Evolutionary conservation across 768 basidiomycete genomes (phyloP).

Genomic region (Suillus subalutaceus): DNA sequence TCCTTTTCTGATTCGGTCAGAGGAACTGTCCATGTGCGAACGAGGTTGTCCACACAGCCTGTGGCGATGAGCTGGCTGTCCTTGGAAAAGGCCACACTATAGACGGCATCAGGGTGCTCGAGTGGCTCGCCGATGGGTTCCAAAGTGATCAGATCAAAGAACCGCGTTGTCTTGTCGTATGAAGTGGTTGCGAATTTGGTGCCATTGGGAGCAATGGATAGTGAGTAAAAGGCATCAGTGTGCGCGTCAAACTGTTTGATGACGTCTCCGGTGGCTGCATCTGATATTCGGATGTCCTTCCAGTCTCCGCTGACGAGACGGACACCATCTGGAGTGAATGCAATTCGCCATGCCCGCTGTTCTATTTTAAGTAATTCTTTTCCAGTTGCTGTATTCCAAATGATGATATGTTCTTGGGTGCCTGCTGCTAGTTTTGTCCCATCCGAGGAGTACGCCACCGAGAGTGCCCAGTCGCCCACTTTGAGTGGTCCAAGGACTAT

Average conservation of each 20-base stretch:
- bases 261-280: background rate
- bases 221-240: background rate
- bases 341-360: background rate
- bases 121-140: background rate
- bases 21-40: background rate
- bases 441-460: background rate
- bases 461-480: fast-evolving
- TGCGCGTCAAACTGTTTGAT: background rate
- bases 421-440: constrained; percentile 10
- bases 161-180: background rate
- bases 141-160: background rate
- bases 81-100: background rate
- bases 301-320: background rate
- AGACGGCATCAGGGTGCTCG: background rate
- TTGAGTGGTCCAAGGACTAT: background rate
- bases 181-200: background rate
- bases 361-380: background rate
- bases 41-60: background rate
- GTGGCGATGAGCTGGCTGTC: background rate
- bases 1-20: background rate
- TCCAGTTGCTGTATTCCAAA: background rate
- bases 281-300: background rate
- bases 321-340: background rate
- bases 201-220: background rate
- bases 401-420: constrained; percentile 4